phyloP scores from a whole-genome alignment of 2,329 filamentous ascomycete species.

The Thyridium curvatum region DNA sequence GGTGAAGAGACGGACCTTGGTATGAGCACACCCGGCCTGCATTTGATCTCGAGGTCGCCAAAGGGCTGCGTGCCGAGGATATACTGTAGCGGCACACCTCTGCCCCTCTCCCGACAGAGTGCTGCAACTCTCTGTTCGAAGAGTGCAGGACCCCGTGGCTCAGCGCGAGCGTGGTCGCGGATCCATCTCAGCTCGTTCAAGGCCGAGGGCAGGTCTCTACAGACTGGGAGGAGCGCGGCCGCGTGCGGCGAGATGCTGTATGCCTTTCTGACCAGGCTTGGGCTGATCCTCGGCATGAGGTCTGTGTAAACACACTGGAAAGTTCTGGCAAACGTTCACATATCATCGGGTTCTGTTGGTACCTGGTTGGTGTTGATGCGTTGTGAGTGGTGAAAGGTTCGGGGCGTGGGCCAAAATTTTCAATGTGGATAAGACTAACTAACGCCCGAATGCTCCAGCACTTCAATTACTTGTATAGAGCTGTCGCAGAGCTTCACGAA shows the following conservation, averaged over 20 bases:
- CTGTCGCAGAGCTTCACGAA: too few relatives aligned
- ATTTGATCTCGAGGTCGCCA: conserved; percentile 72
- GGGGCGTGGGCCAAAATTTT: too few relatives aligned
- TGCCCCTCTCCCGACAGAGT: conserved; percentile 43
- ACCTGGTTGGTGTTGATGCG: too few relatives aligned
- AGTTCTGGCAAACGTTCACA: too few relatives aligned
- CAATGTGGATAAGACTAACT: too few relatives aligned
- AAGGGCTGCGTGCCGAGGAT: conserved; percentile 85
- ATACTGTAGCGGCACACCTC: conserved; percentile 80
- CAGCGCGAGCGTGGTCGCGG: conserved; percentile 41
- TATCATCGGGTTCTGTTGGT: too few relatives aligned
- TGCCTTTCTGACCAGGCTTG: conserved; percentile 49
- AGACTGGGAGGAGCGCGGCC: conserved; percentile 55
- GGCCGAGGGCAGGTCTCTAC: conserved; percentile 57
- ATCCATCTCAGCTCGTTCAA: conserved; percentile 70
- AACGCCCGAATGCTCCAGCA: too few relatives aligned
- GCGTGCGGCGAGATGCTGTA: conserved; percentile 47
- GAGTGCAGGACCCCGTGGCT: not conserved
- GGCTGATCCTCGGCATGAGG: conserved; percentile 58
- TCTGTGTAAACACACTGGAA: too few relatives aligned
- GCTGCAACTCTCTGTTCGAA: conserved; percentile 16
- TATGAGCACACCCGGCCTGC: conserved; percentile 73
- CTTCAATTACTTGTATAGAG: too few relatives aligned
- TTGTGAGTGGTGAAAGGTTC: too few relatives aligned
- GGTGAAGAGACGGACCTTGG: conserved; percentile 48